Percentiles rank a stretch among this genome's conserved stretches.
Evolutionary conservation across 1,139 yeast genomes (phyloP).

Genomic region (Scheffersomyces cryptocercus): DNA sequence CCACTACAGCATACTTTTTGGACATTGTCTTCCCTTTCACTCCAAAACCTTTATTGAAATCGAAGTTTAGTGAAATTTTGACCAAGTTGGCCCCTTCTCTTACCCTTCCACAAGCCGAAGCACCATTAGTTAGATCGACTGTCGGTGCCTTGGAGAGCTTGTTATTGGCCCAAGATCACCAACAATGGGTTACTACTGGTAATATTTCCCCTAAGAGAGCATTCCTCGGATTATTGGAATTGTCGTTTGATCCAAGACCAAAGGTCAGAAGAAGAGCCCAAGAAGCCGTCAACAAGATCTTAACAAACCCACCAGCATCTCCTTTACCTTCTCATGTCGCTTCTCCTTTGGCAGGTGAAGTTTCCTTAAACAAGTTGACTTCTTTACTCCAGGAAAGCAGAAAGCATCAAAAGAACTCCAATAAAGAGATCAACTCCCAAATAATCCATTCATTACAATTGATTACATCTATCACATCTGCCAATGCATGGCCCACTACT

Average conservation of each 20-base stretch:
- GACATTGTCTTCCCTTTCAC: slow-evolving; percentile 79
- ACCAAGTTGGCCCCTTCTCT: slow-evolving; percentile 81
- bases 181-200: slow-evolving; percentile 62
- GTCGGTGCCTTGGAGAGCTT: slow-evolving; percentile 83
- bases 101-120: slow-evolving; percentile 67
- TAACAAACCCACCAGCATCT: slow-evolving; percentile 76
- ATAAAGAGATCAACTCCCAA: slow-evolving; percentile 52
- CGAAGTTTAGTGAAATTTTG: slow-evolving; percentile 76
- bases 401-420: slow-evolving; percentile 35
- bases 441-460: slow-evolving; percentile 79
- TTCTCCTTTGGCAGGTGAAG: slow-evolving; percentile 65
- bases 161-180: slow-evolving; percentile 76
- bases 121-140: slow-evolving; percentile 83
- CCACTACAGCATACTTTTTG: slow-evolving; percentile 77
- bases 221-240: slow-evolving; percentile 73
- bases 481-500: slow-evolving; percentile 79
- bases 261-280: slow-evolving; percentile 95
- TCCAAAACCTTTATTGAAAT: slow-evolving; percentile 64
- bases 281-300: slow-evolving; percentile 70
- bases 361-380: slow-evolving; percentile 57
- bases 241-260: slow-evolving; percentile 87
- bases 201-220: slow-evolving; percentile 81
- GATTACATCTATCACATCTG: slow-evolving; percentile 63
- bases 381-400: slow-evolving; percentile 38
- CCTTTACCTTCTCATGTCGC: slow-evolving; percentile 81